phyloP scores from a whole-genome alignment of 2,329 filamentous ascomycete genomes.

The Penicillium sp. region DNA sequence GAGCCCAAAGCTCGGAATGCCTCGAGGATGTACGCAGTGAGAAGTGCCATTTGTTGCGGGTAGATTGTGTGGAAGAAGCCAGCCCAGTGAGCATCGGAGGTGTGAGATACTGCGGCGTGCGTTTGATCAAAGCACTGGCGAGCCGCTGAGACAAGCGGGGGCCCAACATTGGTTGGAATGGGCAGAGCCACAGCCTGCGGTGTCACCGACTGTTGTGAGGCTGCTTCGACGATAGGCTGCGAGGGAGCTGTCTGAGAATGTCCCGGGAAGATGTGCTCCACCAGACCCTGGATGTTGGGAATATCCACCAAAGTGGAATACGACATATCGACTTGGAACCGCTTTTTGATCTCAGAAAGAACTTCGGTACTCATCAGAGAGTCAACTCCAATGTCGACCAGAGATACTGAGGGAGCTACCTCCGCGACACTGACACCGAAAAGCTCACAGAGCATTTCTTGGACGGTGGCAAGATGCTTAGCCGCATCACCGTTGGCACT shows the following conservation, averaged over 20 bases:
- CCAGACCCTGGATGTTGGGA: background rate
- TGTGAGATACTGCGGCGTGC: background rate
- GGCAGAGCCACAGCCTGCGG: background rate
- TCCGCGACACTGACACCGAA: background rate
- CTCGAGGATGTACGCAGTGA: constrained; percentile 27
- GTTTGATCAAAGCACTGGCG: background rate
- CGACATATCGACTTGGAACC: constrained; percentile 8
- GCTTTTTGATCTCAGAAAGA: constrained; percentile 6
- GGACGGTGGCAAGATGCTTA: background rate
- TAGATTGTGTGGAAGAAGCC: constrained; percentile 18
- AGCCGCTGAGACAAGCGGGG: background rate
- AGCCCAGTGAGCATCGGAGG: constrained; percentile 4
- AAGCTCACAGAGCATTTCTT: background rate
- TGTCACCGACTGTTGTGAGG: background rate
- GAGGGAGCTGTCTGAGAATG: background rate
- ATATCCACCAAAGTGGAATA: constrained; percentile 4
- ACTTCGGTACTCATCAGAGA: constrained; percentile 5
- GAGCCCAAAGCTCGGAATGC: constrained; percentile 28
- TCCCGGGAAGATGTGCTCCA: background rate
- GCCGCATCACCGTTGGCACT: background rate
- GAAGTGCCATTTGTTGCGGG: constrained; percentile 26
- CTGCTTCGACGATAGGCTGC: background rate
- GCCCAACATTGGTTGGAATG: background rate
- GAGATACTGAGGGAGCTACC: background rate
- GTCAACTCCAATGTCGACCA: constrained; percentile 4